Evolutionary conservation across 805 yeast genomes (phyloP).

Genomic region (Yarrowia sp.): DNA sequence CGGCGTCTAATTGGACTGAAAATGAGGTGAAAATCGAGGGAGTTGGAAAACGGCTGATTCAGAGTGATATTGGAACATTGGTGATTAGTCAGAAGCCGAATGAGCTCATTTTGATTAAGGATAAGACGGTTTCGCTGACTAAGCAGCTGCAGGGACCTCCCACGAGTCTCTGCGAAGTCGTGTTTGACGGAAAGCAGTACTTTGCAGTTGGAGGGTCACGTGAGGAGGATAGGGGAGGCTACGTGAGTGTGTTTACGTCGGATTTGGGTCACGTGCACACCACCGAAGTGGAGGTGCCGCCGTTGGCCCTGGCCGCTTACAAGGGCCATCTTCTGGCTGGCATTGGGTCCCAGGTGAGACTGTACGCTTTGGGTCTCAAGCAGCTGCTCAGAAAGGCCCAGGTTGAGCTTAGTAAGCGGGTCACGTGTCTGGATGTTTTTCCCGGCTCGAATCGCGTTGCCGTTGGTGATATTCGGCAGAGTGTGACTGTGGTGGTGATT

Average conservation of each 20-base stretch:
- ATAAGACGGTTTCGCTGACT: background rate
- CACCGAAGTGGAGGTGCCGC: conserved; percentile 61
- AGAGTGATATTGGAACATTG: background rate
- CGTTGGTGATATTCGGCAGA: conserved; percentile 74
- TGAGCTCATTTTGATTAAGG: background rate
- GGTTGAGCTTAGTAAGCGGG: conserved; percentile 52
- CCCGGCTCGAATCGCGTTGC: conserved; percentile 63
- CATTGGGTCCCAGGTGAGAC: conserved; percentile 57
- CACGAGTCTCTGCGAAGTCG: background rate
- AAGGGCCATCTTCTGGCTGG: conserved; percentile 69
- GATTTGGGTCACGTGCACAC: conserved; percentile 61
- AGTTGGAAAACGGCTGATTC: background rate
- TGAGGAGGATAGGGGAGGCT: background rate
- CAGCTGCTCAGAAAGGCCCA: conserved; percentile 77
- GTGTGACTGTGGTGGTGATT: conserved; percentile 64
- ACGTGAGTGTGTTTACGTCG: conserved; percentile 5
- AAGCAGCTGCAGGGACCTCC: background rate
- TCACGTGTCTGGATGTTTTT: conserved; percentile 59
- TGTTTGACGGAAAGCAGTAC: conserved; percentile 39
- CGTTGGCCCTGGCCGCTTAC: conserved; percentile 61
- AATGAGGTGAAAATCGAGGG: background rate
- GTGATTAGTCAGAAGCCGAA: background rate
- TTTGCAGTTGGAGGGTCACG: conserved; percentile 44
- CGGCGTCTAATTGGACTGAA: conserved; percentile 8
- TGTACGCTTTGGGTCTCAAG: conserved; percentile 78